A percentile compares a stretch with the other conserved stretches of the same genome.
phyloP scores from a whole-genome alignment of 352 stramenopile species.

The Phytophthora boehmeriae region DNA sequence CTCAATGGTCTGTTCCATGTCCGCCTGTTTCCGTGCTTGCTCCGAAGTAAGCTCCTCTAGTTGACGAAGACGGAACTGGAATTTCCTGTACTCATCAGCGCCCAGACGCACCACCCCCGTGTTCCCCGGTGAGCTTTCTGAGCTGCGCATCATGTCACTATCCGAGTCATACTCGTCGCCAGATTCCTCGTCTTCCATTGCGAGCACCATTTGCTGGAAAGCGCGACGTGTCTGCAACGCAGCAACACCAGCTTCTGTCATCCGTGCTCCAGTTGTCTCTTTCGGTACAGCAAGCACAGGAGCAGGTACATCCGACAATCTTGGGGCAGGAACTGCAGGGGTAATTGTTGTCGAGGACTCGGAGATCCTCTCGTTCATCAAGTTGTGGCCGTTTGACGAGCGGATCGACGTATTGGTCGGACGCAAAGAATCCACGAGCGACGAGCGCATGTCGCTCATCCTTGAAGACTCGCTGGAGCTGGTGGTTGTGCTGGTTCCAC shows the following conservation, averaged over 20 bases:
- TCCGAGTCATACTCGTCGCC: slow-evolving; percentile 70
- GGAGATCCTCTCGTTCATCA: slow-evolving; percentile 37
- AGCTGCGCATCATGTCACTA: slow-evolving; percentile 29
- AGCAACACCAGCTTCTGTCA: slow-evolving; percentile 71
- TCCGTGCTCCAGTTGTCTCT: slow-evolving; percentile 23
- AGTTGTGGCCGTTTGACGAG: slow-evolving; percentile 26
- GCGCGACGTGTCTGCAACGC: slow-evolving; percentile 78
- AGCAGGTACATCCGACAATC: not conserved
- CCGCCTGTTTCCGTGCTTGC: slow-evolving; percentile 70
- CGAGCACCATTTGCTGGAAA: slow-evolving; percentile 88
- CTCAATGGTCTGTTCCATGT: slow-evolving; percentile 84
- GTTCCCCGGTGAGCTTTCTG: slow-evolving; percentile 31
- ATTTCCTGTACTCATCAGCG: slow-evolving; percentile 80
- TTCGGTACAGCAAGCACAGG: not conserved
- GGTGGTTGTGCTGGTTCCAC: slow-evolving; percentile 26
- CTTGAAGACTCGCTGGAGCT: slow-evolving; percentile 34
- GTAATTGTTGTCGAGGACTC: slow-evolving; percentile 35
- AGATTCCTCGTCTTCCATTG: slow-evolving; percentile 78
- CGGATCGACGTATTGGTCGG: slow-evolving; percentile 29
- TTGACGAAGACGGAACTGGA: slow-evolving; percentile 82
- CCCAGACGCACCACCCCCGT: slow-evolving; percentile 56
- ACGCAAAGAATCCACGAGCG: slow-evolving; percentile 36
- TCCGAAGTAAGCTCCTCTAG: slow-evolving; percentile 77
- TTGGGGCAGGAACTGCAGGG: not conserved
- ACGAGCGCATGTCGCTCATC: slow-evolving; percentile 37